These are phyloP conservation scores for Cucurbitaria berberidis DNA, from an alignment of 2,329 filamentous ascomycete genomes.

Conservation along the genomic window DNA sequence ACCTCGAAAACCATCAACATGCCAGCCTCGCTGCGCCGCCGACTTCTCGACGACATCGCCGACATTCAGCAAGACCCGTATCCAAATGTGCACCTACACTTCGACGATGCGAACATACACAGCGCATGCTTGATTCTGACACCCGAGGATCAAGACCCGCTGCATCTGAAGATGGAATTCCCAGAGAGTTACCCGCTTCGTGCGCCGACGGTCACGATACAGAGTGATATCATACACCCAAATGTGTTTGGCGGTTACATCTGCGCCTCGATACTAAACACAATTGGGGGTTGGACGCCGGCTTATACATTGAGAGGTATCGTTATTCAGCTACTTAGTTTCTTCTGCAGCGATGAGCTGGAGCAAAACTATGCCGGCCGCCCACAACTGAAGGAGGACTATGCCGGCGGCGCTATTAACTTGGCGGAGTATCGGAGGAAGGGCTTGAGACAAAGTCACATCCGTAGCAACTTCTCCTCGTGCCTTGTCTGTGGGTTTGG, in stretches of 20 bases:
- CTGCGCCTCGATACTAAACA: conserved; percentile 57
- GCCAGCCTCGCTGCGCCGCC: conserved; percentile 23
- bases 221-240: conserved; percentile 53
- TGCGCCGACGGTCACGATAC: conserved; percentile 51
- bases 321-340: conserved; percentile 60
- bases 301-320: conserved; percentile 60
- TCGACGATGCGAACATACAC: conserved; percentile 46
- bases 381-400: conserved; percentile 51
- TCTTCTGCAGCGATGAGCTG: conserved; percentile 57
- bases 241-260: conserved; percentile 56
- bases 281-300: conserved; percentile 53
- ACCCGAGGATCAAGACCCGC: conserved; percentile 46
- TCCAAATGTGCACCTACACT: conserved; percentile 53
- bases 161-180: conserved; percentile 55
- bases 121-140: conserved; percentile 54
- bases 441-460: not conserved
- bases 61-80: conserved; percentile 56
- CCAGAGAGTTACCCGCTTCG: conserved; percentile 47
- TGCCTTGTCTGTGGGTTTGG: not conserved
- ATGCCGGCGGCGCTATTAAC: conserved; percentile 31
- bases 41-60: conserved; percentile 52
- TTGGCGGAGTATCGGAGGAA: conserved; percentile 27
- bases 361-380: conserved; percentile 49
- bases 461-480: not conserved
- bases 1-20: not conserved